Conservation (phyloP, 495 filamentous ascomycete species). For the Cairneyella variabilis region DNA sequence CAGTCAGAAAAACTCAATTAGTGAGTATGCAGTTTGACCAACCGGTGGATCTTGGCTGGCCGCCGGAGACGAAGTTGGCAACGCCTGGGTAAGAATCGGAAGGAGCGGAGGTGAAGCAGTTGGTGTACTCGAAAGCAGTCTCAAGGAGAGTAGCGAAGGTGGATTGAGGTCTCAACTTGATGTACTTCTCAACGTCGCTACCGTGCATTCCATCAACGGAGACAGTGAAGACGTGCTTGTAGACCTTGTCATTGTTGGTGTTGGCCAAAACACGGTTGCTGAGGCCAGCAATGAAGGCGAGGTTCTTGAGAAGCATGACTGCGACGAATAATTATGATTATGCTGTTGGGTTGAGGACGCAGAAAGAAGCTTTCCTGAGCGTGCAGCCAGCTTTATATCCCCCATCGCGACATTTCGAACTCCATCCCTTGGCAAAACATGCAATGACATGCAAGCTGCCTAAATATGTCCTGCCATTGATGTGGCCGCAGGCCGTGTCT, state of each 20-base stretch:
- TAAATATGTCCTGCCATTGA: too few relatives aligned
- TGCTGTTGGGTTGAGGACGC: neutral
- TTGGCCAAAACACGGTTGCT: neutral
- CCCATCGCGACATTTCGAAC: neutral
- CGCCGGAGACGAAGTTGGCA: conserved; percentile 28
- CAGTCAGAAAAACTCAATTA: neutral
- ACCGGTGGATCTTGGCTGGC: conserved; percentile 30
- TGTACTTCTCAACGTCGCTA: conserved; percentile 28
- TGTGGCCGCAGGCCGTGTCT: too few relatives aligned
- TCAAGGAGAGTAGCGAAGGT: conserved; percentile 27
- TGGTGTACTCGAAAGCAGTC: conserved; percentile 30
- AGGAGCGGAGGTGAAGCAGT: conserved; percentile 29
- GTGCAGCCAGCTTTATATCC: neutral
- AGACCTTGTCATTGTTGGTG: conserved; percentile 14
- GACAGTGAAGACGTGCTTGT: conserved; percentile 31
- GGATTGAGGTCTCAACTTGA: conserved; percentile 26
- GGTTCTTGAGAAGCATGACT: conserved; percentile 9
- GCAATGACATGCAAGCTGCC: neutral
- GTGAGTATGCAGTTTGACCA: neutral
- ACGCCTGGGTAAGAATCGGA: conserved; percentile 35
- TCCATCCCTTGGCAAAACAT: neutral
- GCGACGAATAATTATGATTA: neutral
- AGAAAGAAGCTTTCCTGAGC: neutral
- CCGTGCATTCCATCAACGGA: conserved; percentile 28
- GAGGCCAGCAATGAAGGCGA: conserved; percentile 1